These are phyloP conservation scores for Tricholoma sp. DNA, from an alignment of 768 basidiomycete species.

Conservation along the genomic window DNA sequence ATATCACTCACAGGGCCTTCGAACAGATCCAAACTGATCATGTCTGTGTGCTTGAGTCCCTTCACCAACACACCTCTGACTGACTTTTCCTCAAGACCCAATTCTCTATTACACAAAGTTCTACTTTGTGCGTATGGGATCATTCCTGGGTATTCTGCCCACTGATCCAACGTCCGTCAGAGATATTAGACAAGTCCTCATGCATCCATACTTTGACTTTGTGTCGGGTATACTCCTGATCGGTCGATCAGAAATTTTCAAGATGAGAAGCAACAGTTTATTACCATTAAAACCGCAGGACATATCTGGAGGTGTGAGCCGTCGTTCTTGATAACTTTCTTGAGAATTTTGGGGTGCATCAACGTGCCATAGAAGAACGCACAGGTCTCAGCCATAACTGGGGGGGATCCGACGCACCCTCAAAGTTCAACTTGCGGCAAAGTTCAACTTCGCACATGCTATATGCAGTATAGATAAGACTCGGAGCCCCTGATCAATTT, in stretches of 20 bases:
- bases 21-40: conserved; percentile 70
- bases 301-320: conserved; percentile 61
- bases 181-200: background rate
- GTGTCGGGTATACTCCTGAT: conserved; percentile 77
- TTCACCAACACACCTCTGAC: conserved; percentile 78
- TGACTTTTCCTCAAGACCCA: conserved; percentile 56
- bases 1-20: conserved; percentile 64
- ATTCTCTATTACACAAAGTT: conserved; percentile 40
- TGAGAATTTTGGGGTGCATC: conserved; percentile 81
- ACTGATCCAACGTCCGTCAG: conserved; percentile 26
- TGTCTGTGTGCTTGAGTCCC: conserved; percentile 63
- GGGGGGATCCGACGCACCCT: too few relatives aligned
- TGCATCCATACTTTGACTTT: conserved; percentile 54
- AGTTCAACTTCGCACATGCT: too few relatives aligned
- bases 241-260: background rate
- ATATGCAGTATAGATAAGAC: too few relatives aligned
- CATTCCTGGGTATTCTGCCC: conserved; percentile 81
- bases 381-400: conserved; percentile 1
- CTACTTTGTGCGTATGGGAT: conserved; percentile 51
- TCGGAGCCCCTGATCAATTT: too few relatives aligned
- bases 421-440: too few relatives aligned
- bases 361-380: conserved; percentile 92
- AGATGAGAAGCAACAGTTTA: background rate
- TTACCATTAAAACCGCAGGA: conserved; percentile 72
- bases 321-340: conserved; percentile 66